Evolutionary conservation across 208 protist genomes (phyloP), one percentile per base, ranked within the genome.

Genomic region (Trypanosoma cruzi): DNA sequence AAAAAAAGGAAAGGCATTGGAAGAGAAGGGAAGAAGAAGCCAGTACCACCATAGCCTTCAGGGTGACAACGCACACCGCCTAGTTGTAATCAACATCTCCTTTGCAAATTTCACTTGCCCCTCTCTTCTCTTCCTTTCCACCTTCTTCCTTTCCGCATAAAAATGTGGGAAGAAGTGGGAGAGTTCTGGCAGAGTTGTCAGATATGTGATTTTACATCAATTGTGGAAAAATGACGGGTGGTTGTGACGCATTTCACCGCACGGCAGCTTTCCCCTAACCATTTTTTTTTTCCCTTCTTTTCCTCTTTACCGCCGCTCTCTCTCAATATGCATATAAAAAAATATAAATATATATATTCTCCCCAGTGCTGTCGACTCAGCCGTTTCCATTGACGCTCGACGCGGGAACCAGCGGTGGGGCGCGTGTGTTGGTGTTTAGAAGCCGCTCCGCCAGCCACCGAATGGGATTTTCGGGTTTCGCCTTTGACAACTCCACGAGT

Each of bases 391-490:
- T 66, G 2, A 37, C 59, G 11, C 40, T 53, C 16, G 52, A 24
- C 3, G 29, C 42, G 20, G 75, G 67, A 6, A 94, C 75, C 75
- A 92, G 87, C 42, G 86, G 89, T 31, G 90, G 90, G 13, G 85
- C 80, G 48, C 88, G 83, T 29, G 64, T 75, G 72, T 97, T 97
- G 44, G 80, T 90, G 26, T 86, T 77, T 8, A 98, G 70, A n/a
- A 98, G 66, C 36, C 84, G 85, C 64, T 90, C 78, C 36, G 91
- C 95, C 36, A 98, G 68, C 90, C 90, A 98, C 11, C 79, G 71
- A 26, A 96, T 55, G n/a, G 94, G 92, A 63, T 97, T 78, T 46
- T 79, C 79, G 0, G 94, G 94, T 64, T 96, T 96, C 48, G 73
- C 82, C 68, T 84, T 88, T 10, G 86, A 81, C 2, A 97, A 79